Conservation (phyloP, 2,329 filamentous ascomycete species). For the Calonectria montana region DNA sequence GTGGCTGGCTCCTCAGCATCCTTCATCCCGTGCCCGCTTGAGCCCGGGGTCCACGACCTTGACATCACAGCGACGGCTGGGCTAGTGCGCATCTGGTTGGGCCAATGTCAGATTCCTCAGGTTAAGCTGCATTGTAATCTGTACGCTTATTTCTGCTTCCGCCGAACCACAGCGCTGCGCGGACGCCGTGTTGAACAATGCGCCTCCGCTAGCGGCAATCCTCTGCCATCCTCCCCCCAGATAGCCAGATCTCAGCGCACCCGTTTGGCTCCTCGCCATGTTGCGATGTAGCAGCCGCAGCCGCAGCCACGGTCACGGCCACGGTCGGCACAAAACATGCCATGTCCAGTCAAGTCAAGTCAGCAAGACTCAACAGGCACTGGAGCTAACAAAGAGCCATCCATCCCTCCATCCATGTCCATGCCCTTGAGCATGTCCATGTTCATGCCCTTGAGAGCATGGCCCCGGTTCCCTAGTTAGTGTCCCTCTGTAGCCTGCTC, state of each 20-base stretch:
- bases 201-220: not conserved
- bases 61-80: not conserved
- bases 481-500: not conserved
- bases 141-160: not conserved
- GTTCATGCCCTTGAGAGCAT: not conserved
- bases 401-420: too few relatives aligned
- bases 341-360: too few relatives aligned
- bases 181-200: conserved; percentile 7
- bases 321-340: not conserved
- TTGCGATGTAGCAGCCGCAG: not conserved
- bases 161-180: not conserved
- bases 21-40: conserved; percentile 12
- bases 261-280: not conserved
- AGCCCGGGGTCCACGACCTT: conserved; percentile 17
- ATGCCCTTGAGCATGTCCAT: too few relatives aligned
- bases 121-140: not conserved
- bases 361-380: too few relatives aligned
- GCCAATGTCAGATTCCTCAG: not conserved
- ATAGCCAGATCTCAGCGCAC: not conserved
- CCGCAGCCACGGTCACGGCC: too few relatives aligned
- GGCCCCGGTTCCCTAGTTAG: not conserved
- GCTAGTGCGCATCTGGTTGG: not conserved
- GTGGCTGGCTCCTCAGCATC: not conserved
- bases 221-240: not conserved
- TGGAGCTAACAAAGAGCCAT: not conserved